A percentile compares a stretch with the other conserved stretches of the same genome.
phyloP scores from a whole-genome alignment of 257 asterid genomes.

The Echium plantagineum region DNA sequence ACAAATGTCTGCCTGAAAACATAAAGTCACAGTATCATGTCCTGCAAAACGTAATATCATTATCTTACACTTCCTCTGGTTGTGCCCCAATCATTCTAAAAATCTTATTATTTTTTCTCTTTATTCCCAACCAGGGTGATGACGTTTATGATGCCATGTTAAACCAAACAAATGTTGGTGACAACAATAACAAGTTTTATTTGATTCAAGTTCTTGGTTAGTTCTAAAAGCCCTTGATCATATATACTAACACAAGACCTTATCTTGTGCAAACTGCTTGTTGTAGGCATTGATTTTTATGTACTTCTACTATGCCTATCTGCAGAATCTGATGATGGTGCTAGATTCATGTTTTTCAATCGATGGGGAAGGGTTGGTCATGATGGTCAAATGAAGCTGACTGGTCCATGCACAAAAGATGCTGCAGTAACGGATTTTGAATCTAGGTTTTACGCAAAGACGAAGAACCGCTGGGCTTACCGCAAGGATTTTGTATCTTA shows the following conservation, averaged over 20 bases:
- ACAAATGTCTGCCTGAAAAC: conserved; percentile 59
- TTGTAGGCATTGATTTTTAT: no score
- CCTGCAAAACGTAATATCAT: conserved; percentile 49
- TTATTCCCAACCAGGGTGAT: conserved; percentile 44
- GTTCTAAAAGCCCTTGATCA: neutral
- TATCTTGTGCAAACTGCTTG: neutral
- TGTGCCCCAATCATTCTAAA: neutral
- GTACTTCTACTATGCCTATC: conserved; percentile 5
- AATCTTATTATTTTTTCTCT: neutral
- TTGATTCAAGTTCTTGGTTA: conserved; percentile 70
- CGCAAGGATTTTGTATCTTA: conserved; percentile 51
- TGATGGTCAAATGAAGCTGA: conserved; percentile 65
- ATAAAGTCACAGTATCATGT: conserved; percentile 74
- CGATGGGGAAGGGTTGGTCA: conserved; percentile 99
- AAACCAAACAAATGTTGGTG: conserved; percentile 85
- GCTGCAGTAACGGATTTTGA: conserved; percentile 51
- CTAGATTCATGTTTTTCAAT: conserved; percentile 54
- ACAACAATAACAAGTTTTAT: conserved; percentile 80
- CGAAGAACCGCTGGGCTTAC: conserved; percentile 49
- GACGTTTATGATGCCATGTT: conserved; percentile 80
- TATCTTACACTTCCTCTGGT: neutral
- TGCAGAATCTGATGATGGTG: conserved; percentile 80
- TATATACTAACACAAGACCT: neutral
- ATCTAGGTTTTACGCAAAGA: conserved; percentile 64
- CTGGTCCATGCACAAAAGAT: conserved; percentile 47